phyloP scores from a whole-genome alignment of 306 rosid genomes.

The Nissolia schottii region DNA sequence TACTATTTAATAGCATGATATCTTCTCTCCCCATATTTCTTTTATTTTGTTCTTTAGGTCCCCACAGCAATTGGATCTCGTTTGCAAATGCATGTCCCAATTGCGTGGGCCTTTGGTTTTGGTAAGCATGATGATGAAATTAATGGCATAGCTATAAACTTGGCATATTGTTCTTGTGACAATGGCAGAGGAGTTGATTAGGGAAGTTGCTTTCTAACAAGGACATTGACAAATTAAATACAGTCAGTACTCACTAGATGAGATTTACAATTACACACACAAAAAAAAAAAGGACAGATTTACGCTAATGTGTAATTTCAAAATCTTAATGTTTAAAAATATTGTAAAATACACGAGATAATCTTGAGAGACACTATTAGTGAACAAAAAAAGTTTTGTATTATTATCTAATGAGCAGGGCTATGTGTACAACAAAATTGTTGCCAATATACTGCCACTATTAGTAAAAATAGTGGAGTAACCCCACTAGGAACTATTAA shows the following conservation, averaged over 20 bases:
- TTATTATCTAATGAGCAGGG: too few species aligned
- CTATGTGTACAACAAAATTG: too few species aligned
- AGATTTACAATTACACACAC: too few species aligned
- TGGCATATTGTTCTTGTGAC: neutral
- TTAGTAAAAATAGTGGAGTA: too few species aligned
- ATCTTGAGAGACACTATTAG: too few species aligned
- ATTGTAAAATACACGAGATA: too few species aligned
- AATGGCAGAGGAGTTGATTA: neutral
- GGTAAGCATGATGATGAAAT: constrained; percentile 5
- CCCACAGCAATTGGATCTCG: constrained; percentile 25
- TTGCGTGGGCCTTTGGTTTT: constrained; percentile 1
- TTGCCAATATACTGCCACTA: too few species aligned
- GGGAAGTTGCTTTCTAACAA: neutral
- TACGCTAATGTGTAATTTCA: too few species aligned
- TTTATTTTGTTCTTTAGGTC: neutral
- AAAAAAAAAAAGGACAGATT: too few species aligned
- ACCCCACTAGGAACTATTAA: too few species aligned
- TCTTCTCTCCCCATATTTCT: neutral
- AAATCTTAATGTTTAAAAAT: too few species aligned
- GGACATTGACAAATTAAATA: neutral
- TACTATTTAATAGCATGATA: neutral
- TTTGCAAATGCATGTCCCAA: neutral
- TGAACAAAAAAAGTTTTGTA: too few species aligned
- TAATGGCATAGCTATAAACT: neutral
- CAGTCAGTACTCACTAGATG: neutral